phyloP scores from a whole-genome alignment of 495 filamentous ascomycete genomes.

The Recurvomyces mirabilis region DNA sequence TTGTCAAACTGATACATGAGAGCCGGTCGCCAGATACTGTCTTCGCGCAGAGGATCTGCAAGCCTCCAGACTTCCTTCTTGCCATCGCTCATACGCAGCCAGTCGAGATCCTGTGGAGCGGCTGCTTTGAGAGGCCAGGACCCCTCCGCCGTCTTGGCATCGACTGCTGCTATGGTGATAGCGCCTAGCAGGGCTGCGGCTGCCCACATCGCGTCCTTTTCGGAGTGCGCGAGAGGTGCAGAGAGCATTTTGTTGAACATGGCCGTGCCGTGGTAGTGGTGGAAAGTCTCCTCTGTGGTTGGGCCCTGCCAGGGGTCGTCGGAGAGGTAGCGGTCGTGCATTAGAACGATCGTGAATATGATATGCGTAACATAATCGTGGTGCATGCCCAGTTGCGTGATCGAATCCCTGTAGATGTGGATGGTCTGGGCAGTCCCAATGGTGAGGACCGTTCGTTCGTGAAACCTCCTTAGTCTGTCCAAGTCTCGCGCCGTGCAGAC shows the following conservation, averaged over 20 bases:
- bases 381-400: constrained; percentile 10
- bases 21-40: constrained; percentile 25
- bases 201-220: constrained; percentile 34
- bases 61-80: constrained; percentile 31
- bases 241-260: constrained; percentile 33
- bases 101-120: constrained; percentile 27
- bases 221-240: constrained; percentile 15
- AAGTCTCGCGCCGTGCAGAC: constrained; percentile 24
- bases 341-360: constrained; percentile 30
- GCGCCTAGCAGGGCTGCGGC: constrained; percentile 30
- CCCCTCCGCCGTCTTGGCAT: constrained; percentile 24
- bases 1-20: constrained; percentile 3
- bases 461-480: constrained; percentile 28
- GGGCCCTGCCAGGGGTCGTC: constrained; percentile 12
- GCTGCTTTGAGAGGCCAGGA: constrained; percentile 34
- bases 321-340: constrained; percentile 30
- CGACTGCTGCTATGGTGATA: constrained; percentile 28
- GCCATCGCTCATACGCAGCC: constrained; percentile 31
- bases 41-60: constrained; percentile 29
- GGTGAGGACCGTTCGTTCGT: constrained; percentile 31
- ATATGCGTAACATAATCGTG: constrained; percentile 32
- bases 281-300: constrained; percentile 23
- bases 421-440: constrained; percentile 27
- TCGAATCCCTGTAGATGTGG: constrained; percentile 25
- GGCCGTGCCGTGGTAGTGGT: constrained; percentile 30